Percentiles rank a stretch among this genome's conserved stretches.
These are phyloP conservation scores for Fusarium luffae DNA, from an alignment of 2,329 filamentous ascomycete genomes.

Conservation along the genomic window DNA sequence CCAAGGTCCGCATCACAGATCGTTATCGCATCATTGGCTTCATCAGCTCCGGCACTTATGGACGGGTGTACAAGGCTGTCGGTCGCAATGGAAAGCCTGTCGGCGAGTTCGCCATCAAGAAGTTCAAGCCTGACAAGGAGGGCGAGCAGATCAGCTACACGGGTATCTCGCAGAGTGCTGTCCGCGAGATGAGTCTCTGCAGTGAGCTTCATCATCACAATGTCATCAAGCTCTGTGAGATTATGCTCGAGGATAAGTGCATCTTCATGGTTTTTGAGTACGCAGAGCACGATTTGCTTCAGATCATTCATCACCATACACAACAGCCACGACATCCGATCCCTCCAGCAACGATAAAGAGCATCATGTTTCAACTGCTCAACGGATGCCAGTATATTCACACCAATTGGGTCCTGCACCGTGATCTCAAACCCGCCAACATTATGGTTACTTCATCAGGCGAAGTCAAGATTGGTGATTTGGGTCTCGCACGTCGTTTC, in stretches of 20 bases:
- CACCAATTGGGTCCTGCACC: slow-evolving; percentile 95
- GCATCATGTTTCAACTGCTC: slow-evolving; percentile 94
- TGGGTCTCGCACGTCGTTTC: slow-evolving; percentile 91
- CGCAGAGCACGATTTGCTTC: slow-evolving; percentile 94
- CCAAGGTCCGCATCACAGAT: slow-evolving; percentile 89
- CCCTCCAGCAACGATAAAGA: slow-evolving; percentile 87
- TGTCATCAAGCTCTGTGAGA: slow-evolving; percentile 90
- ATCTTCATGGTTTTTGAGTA: slow-evolving; percentile 99
- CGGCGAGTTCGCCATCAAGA: slow-evolving; percentile 96
- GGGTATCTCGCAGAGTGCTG: slow-evolving; percentile 95
- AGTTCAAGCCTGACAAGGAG: slow-evolving; percentile 99
- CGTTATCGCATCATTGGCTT: slow-evolving; percentile 97
- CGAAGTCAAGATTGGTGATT: slow-evolving; percentile 92
- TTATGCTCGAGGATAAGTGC: slow-evolving; percentile 97
- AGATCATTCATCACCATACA: slow-evolving; percentile 98
- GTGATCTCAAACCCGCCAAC: slow-evolving; percentile 96
- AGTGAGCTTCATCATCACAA: slow-evolving; percentile 90
- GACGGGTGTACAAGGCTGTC: slow-evolving; percentile 94
- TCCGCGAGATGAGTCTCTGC: slow-evolving; percentile 97
- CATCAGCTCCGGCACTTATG: slow-evolving; percentile 98
- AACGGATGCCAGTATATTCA: slow-evolving; percentile 96
- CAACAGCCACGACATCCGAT: slow-evolving; percentile 89
- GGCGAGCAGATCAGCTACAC: slow-evolving; percentile 95
- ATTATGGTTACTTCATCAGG: slow-evolving; percentile 96
- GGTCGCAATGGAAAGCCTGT: slow-evolving; percentile 66